These are phyloP conservation scores for Pycnococcus provasolii DNA, from an alignment of 139 green algal species.

Conservation along the genomic window DNA sequence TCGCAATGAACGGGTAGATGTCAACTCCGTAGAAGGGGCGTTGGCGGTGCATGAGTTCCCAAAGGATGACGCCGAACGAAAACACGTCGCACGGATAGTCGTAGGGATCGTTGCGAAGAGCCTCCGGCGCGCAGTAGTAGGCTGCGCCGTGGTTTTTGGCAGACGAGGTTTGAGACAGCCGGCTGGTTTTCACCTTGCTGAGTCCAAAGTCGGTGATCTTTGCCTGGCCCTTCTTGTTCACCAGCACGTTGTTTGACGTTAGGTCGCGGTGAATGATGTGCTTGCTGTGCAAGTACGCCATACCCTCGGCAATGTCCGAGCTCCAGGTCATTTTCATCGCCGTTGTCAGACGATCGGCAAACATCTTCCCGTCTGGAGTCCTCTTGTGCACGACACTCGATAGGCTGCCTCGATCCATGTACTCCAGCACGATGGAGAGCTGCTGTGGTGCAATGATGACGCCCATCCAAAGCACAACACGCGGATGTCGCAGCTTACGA, in stretches of 20 bases:
- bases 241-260: conserved; percentile 31
- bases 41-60: neutral
- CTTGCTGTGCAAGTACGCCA: conserved; percentile 32
- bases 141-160: conserved; percentile 10
- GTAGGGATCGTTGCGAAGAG: conserved; percentile 25
- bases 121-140: conserved; percentile 32
- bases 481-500: conserved; percentile 4
- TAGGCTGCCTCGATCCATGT: neutral
- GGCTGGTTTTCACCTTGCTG: conserved; percentile 12
- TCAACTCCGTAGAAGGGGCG: too few relatives aligned
- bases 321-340: neutral
- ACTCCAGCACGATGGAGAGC: conserved; percentile 9
- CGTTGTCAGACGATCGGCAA: neutral
- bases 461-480: conserved; percentile 2
- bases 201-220: conserved; percentile 35
- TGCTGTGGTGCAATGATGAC: neutral
- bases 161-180: neutral
- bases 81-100: conserved; percentile 27
- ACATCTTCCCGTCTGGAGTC: too few relatives aligned
- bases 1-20: too few relatives aligned
- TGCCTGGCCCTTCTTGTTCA: conserved; percentile 31
- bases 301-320: conserved; percentile 9
- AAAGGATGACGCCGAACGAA: conserved; percentile 31
- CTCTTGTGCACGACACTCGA: too few relatives aligned
- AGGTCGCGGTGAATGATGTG: conserved; percentile 34